phyloP scores from a whole-genome alignment of 805 yeast genomes.

The Metschnikowia kofuensis region DNA sequence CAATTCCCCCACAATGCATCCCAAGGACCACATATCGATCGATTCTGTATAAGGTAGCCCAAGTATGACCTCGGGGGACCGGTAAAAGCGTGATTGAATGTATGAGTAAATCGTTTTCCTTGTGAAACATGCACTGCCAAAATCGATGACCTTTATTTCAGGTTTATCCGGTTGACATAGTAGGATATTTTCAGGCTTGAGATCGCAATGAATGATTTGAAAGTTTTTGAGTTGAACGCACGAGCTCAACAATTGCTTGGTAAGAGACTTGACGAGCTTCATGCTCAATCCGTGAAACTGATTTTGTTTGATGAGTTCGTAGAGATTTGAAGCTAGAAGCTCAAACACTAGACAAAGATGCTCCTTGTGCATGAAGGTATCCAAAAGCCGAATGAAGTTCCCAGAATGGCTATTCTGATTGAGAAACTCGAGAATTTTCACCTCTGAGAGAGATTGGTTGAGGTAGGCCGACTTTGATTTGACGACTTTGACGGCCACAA shows the following conservation, averaged over 20 bases:
- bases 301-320: constrained; percentile 88
- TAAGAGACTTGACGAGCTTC: constrained; percentile 70
- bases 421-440: constrained; percentile 75
- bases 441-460: constrained; percentile 90
- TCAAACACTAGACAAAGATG: constrained; percentile 94
- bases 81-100: constrained; percentile 87
- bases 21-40: constrained; percentile 97
- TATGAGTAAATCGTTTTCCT: constrained; percentile 86
- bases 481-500: constrained; percentile 92
- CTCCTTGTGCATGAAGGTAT: constrained; percentile 86
- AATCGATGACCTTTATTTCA: constrained; percentile 88
- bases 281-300: constrained; percentile 88
- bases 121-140: constrained; percentile 94
- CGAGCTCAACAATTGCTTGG: constrained; percentile 80
- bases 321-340: constrained; percentile 78
- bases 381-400: constrained; percentile 74
- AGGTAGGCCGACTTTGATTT: constrained; percentile 88
- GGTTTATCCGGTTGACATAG: constrained; percentile 78
- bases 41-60: constrained; percentile 91
- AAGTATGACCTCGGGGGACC: constrained; percentile 91
- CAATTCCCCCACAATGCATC: constrained; percentile 87
- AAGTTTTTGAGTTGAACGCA: constrained; percentile 76
- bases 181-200: constrained; percentile 93
- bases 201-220: constrained; percentile 90
- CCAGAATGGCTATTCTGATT: constrained; percentile 66